Base-by-base conservation (phyloP, 1,139 yeast genomes). In the Yamadazyma trypodendri region DNA sequence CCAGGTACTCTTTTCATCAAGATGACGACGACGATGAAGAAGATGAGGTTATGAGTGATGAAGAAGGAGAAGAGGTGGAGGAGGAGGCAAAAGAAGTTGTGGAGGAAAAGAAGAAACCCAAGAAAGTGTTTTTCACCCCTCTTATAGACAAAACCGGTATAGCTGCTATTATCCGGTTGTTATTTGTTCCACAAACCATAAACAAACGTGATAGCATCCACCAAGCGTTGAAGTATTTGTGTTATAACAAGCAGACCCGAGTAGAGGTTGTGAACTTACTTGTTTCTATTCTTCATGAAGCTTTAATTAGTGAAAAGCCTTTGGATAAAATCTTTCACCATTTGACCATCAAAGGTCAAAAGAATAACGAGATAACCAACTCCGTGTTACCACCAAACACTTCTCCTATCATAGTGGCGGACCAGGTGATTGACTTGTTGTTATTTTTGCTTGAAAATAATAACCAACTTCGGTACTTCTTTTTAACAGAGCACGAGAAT, bases 401-500 rank as follows among this genome's bases (percentile, higher is more conserved):
- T 14, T 75, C 92, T 0, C 85, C 92, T 0, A 52, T 82, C 12
- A 66, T 78, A 8, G 82, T 88, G 18, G 90, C 90, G 1, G 82
- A 80, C 36, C 96, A 89, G 54, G 74, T 84, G 4, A 69, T 89
- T 34, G 96, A 87, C 46, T 82, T 86, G 0, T 63, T 89, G 23
- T 87, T 84, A 47, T 81, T 75, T 51, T 65, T 90, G 37, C 70
- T 89, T 36, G 88, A 85, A 40, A 71, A 80, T 34, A 86, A 83
- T 46, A 72, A 75, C 14, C 86, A 81, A 47, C 69, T 86, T 53
- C 75, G 94, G 43, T 81, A 81, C 51, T 89, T 81, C 53, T 81
- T 90, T 54, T 67, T 90, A 42, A 79, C 85, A 5, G 96, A 88
- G 48, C 96, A 88, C 54, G 96, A 89, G 28, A 74, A 72, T 35